A percentile compares a stretch with the other conserved stretches of the same genome.
Evolutionary conservation across 2,329 filamentous ascomycete genomes (phyloP).

Genomic region (Fusarium armeniacum): DNA sequence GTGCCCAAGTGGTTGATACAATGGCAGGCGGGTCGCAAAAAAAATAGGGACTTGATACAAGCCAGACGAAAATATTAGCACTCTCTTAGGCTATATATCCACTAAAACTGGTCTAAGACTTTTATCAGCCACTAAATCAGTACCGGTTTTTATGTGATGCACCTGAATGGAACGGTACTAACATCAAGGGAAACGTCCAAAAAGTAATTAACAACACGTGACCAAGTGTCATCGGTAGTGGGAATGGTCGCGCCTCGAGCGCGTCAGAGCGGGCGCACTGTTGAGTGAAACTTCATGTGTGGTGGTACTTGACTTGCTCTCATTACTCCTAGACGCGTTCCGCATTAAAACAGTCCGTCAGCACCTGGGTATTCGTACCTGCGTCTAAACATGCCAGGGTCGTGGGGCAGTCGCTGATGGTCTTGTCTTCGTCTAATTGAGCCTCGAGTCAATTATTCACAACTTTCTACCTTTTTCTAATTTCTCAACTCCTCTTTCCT

Average conservation of each 20-base stretch:
- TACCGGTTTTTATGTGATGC: too few species aligned
- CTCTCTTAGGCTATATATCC: too few species aligned
- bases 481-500: neutral
- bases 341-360: slow-evolving; percentile 25
- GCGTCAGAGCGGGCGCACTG: slow-evolving; percentile 32
- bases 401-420: slow-evolving; percentile 19
- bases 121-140: too few species aligned
- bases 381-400: slow-evolving; percentile 24
- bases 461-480: slow-evolving; percentile 2
- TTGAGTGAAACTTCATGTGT: slow-evolving; percentile 22
- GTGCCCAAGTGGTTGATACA: neutral
- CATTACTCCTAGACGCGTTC: slow-evolving; percentile 34
- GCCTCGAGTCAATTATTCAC: slow-evolving; percentile 7
- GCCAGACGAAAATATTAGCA: too few species aligned
- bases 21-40: too few species aligned
- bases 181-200: neutral
- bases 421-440: slow-evolving; percentile 15
- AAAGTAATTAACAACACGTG: slow-evolving; percentile 36
- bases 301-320: slow-evolving; percentile 22
- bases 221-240: slow-evolving; percentile 34
- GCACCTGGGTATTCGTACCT: neutral
- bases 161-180: too few species aligned
- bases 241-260: slow-evolving; percentile 41
- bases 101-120: too few species aligned
- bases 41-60: too few species aligned